Conservation (phyloP, 495 filamentous ascomycete species). For the Beverwykella pulmonaria region DNA sequence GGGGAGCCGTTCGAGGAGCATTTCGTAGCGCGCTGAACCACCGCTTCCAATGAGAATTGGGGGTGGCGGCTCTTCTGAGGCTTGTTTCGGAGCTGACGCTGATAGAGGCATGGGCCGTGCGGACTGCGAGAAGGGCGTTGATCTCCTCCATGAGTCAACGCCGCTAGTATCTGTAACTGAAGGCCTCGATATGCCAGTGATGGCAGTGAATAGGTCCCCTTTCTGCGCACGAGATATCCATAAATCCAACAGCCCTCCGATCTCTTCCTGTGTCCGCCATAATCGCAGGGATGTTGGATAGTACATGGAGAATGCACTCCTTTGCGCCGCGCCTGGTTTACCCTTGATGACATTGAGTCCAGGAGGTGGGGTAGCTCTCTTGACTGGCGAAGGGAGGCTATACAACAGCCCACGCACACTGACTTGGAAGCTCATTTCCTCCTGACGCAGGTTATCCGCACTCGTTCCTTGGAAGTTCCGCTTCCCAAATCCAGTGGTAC, state of each 20-base stretch:
- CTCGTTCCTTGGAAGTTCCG: constrained; percentile 52
- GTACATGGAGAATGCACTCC: constrained; percentile 78
- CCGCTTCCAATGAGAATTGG: constrained; percentile 54
- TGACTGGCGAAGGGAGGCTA: constrained; percentile 81
- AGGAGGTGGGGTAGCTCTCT: constrained; percentile 54
- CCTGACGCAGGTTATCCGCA: constrained; percentile 77
- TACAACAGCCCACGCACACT: constrained; percentile 82
- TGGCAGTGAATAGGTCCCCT: constrained; percentile 24
- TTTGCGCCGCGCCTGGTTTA: constrained; percentile 42
- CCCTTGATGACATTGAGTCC: constrained; percentile 40
- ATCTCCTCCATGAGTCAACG: constrained; percentile 43
- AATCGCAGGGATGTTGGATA: constrained; percentile 79
- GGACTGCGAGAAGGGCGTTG: constrained; percentile 21
- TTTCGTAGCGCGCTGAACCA: constrained; percentile 67
- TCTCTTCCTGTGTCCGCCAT: constrained; percentile 76
- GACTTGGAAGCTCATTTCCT: constrained; percentile 89
- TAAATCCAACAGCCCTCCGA: constrained; percentile 68
- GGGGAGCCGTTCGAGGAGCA: constrained; percentile 80
- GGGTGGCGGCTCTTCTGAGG: constrained; percentile 27
- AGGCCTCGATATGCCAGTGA: neutral
- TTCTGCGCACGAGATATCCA: constrained; percentile 57
- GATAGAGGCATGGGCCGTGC: neutral
- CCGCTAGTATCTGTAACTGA: constrained; percentile 17
- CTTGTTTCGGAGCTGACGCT: neutral
- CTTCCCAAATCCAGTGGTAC: constrained; percentile 45